Base-by-base conservation (phyloP, 176 grass and related monocot species). In the Cocos nucifera region DNA sequence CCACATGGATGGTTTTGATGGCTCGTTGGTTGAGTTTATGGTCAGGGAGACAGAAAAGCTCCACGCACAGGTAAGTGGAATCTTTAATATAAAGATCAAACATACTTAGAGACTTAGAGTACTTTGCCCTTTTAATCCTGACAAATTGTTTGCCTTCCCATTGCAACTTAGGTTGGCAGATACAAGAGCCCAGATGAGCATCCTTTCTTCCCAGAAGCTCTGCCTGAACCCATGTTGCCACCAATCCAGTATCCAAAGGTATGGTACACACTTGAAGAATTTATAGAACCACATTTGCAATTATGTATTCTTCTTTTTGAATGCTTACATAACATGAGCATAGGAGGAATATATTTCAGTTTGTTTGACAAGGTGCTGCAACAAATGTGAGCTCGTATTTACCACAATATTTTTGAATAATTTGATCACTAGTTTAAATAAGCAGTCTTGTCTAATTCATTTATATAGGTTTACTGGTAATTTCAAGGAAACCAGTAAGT, bases 111-210 rank as follows among this genome's bases (percentile, higher is more conserved):
- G 28, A 30, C 28, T 30, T 30, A 27, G 26, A 65, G 49, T 23
- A 55, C 64, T 51, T 25, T 67, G 57, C 56, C 35, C 57, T 4
- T 66, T 81, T 69, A 63, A 1, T 58, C 28, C 19, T 44, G 54
- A n/a, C 39, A 5, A 72, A 18, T 6, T 73, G 17, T 73, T 51
- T 26, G 9, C 35, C 35, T 25, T 54, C 14, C 28, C 25, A 48
- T n/a, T 39, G 35, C 9, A 22, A 67, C 66, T 72, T 79, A 93
- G 94, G 88, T 86, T 81, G 88, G 94, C 50, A 89, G 94, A 78
- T 98, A 98, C 62, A 81, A 89, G 60, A 92, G 94, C 67, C 94
- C 94, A 57, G 94, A 98, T 83, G 94, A 98, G 71, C 85, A 98
- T 56, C 79, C 88, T 35, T 98, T 98, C 79, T 93, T 86, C 85